These are phyloP conservation scores for Uromyces viciae-fabae DNA, from an alignment of 1,284 basidiomycete genomes.

Conservation along the genomic window DNA sequence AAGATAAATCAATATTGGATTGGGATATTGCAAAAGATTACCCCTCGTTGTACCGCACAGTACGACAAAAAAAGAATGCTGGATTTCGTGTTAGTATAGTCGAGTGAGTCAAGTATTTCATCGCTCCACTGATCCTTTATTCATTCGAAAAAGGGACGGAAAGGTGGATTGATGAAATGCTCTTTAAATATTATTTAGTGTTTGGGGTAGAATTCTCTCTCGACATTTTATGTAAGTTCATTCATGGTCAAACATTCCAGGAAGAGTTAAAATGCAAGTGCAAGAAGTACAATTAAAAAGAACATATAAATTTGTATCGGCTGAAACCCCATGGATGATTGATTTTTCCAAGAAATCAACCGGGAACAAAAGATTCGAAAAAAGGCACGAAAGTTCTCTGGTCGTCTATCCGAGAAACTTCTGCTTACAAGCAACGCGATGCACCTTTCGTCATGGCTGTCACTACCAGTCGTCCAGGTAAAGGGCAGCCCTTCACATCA, in stretches of 20 bases:
- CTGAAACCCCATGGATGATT: too few species aligned
- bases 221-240: slow-evolving; percentile 41
- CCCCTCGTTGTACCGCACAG: neutral
- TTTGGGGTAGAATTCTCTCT: slow-evolving; percentile 39
- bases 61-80: slow-evolving; percentile 35
- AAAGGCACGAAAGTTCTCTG: slow-evolving; percentile 32
- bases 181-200: slow-evolving; percentile 27
- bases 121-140: neutral
- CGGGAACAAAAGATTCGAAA: neutral
- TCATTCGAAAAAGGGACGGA: neutral
- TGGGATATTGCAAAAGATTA: slow-evolving; percentile 41
- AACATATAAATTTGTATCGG: too few species aligned
- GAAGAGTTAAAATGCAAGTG: neutral
- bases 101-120: slow-evolving; percentile 15
- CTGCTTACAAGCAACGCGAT: neutral
- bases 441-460: slow-evolving; percentile 34
- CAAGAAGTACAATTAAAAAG: too few species aligned
- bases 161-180: neutral
- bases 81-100: slow-evolving; percentile 33
- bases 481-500: neutral
- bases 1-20: slow-evolving; percentile 33
- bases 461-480: slow-evolving; percentile 20
- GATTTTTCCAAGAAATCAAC: slow-evolving; percentile 12
- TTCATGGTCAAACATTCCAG: neutral
- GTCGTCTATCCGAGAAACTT: slow-evolving; percentile 29